Conservation (phyloP, 2,329 filamentous ascomycete genomes). For the Verticillium albo-atrum region DNA sequence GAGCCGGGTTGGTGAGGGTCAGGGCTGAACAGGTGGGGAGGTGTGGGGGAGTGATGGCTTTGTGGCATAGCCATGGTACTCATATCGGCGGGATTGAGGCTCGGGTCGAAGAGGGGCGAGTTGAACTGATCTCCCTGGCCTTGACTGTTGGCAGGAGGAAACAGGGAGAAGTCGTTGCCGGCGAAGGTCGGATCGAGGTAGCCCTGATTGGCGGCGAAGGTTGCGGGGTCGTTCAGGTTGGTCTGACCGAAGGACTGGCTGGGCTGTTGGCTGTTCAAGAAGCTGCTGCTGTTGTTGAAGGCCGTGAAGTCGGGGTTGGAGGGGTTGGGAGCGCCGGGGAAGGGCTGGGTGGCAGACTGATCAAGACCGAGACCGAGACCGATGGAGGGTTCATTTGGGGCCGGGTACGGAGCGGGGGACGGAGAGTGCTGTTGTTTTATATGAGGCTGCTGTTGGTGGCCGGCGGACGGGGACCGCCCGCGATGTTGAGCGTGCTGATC, state of each 20-base stretch:
- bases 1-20: constrained; percentile 41
- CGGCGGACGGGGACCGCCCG: constrained; percentile 59
- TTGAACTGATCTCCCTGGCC: constrained; percentile 50
- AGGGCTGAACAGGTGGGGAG: constrained; percentile 49
- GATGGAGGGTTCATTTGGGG: constrained; percentile 40
- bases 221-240: constrained; percentile 31
- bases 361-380: constrained; percentile 58
- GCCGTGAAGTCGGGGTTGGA: constrained; percentile 40
- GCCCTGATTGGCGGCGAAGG: constrained; percentile 34
- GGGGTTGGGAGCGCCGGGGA: constrained; percentile 27
- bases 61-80: constrained; percentile 52
- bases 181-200: constrained; percentile 47
- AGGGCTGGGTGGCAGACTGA: constrained; percentile 37
- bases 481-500: constrained; percentile 33
- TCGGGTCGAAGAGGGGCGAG: constrained; percentile 54
- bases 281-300: constrained; percentile 42
- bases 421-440: constrained; percentile 67
- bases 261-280: constrained; percentile 43
- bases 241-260: constrained; percentile 32
- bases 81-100: constrained; percentile 41
- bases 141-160: constrained; percentile 46
- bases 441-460: constrained; percentile 53
- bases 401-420: constrained; percentile 52
- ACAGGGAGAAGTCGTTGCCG: constrained; percentile 64
- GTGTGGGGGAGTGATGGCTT: constrained; percentile 51